Evolutionary conservation across 2,329 filamentous ascomycete genomes (phyloP), one percentile per base, ranked within the genome.

Genomic region (Salinomyces thailandicus): DNA sequence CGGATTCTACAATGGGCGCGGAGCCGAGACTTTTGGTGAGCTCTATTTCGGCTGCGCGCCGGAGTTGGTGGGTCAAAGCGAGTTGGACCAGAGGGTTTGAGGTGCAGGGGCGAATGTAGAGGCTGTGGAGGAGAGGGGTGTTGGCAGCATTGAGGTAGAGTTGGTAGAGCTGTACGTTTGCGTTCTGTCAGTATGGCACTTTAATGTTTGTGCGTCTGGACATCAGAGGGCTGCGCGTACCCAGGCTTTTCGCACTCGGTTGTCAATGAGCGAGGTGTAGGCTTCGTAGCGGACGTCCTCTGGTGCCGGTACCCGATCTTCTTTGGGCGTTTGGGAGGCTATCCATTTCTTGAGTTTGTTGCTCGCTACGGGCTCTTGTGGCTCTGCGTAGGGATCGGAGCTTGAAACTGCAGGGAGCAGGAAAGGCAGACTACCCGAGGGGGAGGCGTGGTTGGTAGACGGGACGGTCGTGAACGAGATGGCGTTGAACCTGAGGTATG

Each of bases 371-470:
- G 62, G 54, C 35, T 62, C 59, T 18, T 59, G 18, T 9, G 33
- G 45, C 33, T 62, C 59, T 19, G 65, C 50, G 11, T 50, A 46
- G 13, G 59, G 42, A 32, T 45, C 47, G 11, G 48, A 45, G 22
- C 44, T 31, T 16, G 49, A 26, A 8, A 39, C 22, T 49, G 51
- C 50, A 7, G 83, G 80, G 6, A 89, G 71, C 29, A 98, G 71
- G 62, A 93, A 96, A 0, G 91, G 91, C 11, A 96, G 71, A n/a
- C 79, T 71, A 39, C 89, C 87, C 15, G 79, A 81, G 0, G 89
- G 89, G 2, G 87, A 94, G 35, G 89, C 86, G 66, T 96, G 91
- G 60, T 96, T 96, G 50, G 77, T 93, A 3, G 86, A 93, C 4
- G 84, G 64, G 5, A 76, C 66, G 35, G 80, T 66, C 36, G 67